phyloP scores from a whole-genome alignment of 1,284 basidiomycete species.

The Somion occarium region DNA sequence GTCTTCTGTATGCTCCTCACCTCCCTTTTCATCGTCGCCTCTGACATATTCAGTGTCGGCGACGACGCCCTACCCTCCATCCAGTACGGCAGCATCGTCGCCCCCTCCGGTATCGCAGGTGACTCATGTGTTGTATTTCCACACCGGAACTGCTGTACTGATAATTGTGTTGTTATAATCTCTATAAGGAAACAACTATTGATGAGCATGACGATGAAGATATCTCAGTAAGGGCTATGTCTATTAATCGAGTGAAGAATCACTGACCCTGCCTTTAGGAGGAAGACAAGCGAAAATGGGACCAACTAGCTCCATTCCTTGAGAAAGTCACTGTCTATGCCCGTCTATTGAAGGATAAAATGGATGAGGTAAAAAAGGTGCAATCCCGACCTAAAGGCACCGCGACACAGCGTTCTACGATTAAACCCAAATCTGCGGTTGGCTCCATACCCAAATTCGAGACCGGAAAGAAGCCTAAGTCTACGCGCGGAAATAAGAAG shows the following conservation, averaged over 20 bases:
- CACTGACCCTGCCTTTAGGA: constrained; percentile 17
- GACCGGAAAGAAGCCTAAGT: constrained; percentile 12
- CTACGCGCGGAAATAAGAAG: constrained; percentile 14
- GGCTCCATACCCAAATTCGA: constrained; percentile 4
- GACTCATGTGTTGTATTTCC: too few relatives aligned
- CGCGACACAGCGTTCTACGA: constrained; percentile 7
- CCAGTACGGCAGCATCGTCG: background rate
- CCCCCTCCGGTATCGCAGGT: background rate
- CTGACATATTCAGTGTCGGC: too few relatives aligned
- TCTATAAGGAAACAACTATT: background rate
- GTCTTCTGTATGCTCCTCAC: too few relatives aligned
- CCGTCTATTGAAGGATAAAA: constrained; percentile 52
- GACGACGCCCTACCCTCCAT: background rate
- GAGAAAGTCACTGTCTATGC: constrained; percentile 63
- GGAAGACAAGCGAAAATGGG: constrained; percentile 44
- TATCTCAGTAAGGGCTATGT: constrained; percentile 7
- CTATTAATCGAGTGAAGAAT: background rate
- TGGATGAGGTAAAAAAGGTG: constrained; percentile 43
- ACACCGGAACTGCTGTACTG: too few relatives aligned
- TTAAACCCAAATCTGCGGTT: background rate
- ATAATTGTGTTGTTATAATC: too few relatives aligned
- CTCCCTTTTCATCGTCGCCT: too few relatives aligned
- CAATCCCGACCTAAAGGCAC: background rate
- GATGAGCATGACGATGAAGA: constrained; percentile 13
- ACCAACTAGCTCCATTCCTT: constrained; percentile 52